Base-by-base conservation (phyloP, 768 basidiomycete species). In the Tephrocybe rancida region DNA sequence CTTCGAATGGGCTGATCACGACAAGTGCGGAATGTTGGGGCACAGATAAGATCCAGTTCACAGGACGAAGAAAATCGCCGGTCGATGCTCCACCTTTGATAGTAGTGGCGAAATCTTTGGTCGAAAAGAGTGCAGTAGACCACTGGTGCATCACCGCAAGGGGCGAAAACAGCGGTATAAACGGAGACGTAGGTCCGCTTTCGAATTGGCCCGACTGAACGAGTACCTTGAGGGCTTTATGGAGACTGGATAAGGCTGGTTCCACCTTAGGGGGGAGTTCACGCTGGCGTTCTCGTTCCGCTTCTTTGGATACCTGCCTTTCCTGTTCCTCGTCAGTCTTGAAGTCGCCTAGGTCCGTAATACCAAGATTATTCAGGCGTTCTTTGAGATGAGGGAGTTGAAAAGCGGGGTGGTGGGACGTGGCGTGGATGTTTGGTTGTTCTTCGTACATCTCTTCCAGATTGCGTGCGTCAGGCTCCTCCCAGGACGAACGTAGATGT, bases 291-390 rank as follows among this genome's bases (percentile, higher is more conserved):
- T 82, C 79, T 5, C 59, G 62, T 56, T 80, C 78, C 3, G 70
- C 64, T 58, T 82, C 76, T 16, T 73, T 73, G 4, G 60, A 54
- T 8, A 82, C 63, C 50, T 82, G 79, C 21, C 79, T 63, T 49
- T 82, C 81, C 53, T 81, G 80, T 52, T 82, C 81, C 57, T 81
- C 78, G 25, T 73, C 73, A 61, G 77, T 61, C 30, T 50, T 58
- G 19, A 30, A 54, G n/a, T 62, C 55, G 11, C 44, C 32, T 4
- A 72, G 29, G 1, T 55, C 42, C 10, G 46, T 43, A 6, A 70
- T 21, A 0, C 74, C 74, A 10, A 77, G 64, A 10, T 52, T 22
- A 7, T 39, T 16, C 16, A 67, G 63, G 27, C 66, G 67, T 16
- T 69, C 50, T 1, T 45, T 56, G 27, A 78, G 60, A 3, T 50